Evolutionary conservation across 345 rosid species (phyloP).

Genomic region (Moricandia moricandioides): DNA sequence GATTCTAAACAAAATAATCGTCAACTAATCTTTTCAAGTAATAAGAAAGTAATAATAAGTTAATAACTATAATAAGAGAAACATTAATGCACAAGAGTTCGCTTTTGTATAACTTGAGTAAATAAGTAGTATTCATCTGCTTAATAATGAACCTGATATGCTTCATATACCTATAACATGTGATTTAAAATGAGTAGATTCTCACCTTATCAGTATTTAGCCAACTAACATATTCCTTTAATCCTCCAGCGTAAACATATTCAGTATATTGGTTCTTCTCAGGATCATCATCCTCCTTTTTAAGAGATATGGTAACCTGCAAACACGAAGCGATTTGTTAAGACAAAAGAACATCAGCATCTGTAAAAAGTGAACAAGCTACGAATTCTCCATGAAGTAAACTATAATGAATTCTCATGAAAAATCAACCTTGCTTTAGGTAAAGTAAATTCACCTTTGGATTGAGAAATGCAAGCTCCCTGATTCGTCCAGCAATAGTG

Average conservation of each 20-base stretch:
- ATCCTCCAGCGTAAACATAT: conserved; percentile 80
- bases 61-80: background rate
- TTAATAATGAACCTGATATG: background rate
- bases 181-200: background rate
- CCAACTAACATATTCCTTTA: conserved; percentile 92
- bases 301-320: conserved; percentile 74
- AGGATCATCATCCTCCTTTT: conserved; percentile 55
- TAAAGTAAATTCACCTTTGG: conserved; percentile 57
- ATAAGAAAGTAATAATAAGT: background rate
- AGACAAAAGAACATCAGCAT: background rate
- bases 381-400: conserved; percentile 19
- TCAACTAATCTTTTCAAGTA: conserved; percentile 28
- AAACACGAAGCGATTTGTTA: conserved; percentile 18
- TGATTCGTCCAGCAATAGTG: conserved; percentile 82
- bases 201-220: conserved; percentile 83
- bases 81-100: background rate
- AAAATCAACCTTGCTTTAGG: conserved; percentile 4
- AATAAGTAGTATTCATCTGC: conserved; percentile 1
- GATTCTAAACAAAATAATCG: conserved; percentile 53
- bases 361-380: conserved; percentile 10
- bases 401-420: background rate
- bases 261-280: conserved; percentile 61
- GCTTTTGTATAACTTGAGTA: background rate
- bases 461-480: conserved; percentile 95
- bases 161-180: background rate